Evolutionary conservation across 176 grass and related monocot species (phyloP), one percentile per base, ranked within the genome.

Genomic region (Microstegium vimineum): DNA sequence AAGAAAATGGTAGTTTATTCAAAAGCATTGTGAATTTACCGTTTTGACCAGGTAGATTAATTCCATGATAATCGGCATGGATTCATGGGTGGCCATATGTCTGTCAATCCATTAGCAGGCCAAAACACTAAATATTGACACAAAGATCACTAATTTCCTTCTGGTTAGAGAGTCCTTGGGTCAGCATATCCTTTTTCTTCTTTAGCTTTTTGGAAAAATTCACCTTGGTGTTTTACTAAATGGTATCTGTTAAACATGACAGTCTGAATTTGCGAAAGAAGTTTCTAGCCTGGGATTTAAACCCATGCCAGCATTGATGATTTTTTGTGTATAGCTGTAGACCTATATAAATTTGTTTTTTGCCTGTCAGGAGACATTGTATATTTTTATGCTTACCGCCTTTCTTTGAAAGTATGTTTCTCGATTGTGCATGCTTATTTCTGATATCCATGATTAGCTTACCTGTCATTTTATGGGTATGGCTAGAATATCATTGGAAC

Each of bases 391-490:
- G 34, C 51, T 47, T 26, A 33, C 83, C 67, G 13, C 20, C 42
- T 56, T 63, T 57, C 8, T 62, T 80, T 37, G 16, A 41, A 5
- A 66, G 8, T 56, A 66, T 66, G 33, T 2, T 86, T 32, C 8
- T 8, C 20, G 33, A 30, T 40, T 25, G 5, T 78, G 51, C 52
- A 62, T 30, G 41, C 35, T 78, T 64, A 43, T 45, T 76, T 64
- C 38, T 64, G 2, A 64, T 20, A 32, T 63, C 10, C 18, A 80
- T 54, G 27, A 14, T 41, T 63, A n/a, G 51, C 20, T 27, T 34
- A 43, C 63, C 14, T 76, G 8, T 84, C 70, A 75, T 67, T 22
- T 71, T 68, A 82, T 71, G 26, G 46, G 20, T 65, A 80, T 71
- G 60, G 16, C 13, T 47, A 43, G 34, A 41, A 77, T 31, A 65